Evolutionary conservation across 2,329 filamentous ascomycete species (phyloP), one percentile per base, ranked within the genome.

Genomic region (Aureobasidium vineae): DNA sequence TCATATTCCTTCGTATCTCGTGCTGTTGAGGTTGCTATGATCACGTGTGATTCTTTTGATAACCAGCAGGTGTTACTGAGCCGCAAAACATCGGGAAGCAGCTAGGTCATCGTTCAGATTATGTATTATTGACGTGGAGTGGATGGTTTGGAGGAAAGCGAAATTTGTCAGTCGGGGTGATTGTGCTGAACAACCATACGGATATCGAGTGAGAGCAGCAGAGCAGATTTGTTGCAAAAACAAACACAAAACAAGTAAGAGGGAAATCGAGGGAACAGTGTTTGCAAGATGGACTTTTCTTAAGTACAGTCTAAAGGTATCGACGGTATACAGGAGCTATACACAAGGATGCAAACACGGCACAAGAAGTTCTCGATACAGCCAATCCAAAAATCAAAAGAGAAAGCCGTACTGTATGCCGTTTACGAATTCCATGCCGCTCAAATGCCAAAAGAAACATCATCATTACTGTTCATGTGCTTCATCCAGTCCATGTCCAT

Each of bases 401-500:
- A 33, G 6, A 56, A 56, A 43, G 31, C 36, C 54, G 38, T 57
- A 15, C 38, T 21, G 38, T 57, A 57, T 43, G 16, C 53, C 36
- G 38, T 43, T 21, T 57, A 57, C 19, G 3, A 36, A 43, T 19
- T 16, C 28, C 40, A 47, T 45, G n/a, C 10, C 56, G 26, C 56
- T 63, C 23, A 63, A 50, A 63, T 47, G 59, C 59, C 43, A 41
- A 63, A 63, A 52, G 45, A 40, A 45, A 65, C 23, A 31, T 49
- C 52, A 13, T 56, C 63, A 38, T 65, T 56, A 47, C 2, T 21
- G 47, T 71, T 71, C 70, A 76, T 73, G 5, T 72, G 74, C 61
- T 74, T 72, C 72, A 77, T 70, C 73, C 74, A 78, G 67, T 75
- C 74, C 70, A 76, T 72, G 56, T 77, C 75, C 65, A 75, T 70